phyloP scores from a whole-genome alignment of 768 basidiomycete species.

The Boletales sp. region DNA sequence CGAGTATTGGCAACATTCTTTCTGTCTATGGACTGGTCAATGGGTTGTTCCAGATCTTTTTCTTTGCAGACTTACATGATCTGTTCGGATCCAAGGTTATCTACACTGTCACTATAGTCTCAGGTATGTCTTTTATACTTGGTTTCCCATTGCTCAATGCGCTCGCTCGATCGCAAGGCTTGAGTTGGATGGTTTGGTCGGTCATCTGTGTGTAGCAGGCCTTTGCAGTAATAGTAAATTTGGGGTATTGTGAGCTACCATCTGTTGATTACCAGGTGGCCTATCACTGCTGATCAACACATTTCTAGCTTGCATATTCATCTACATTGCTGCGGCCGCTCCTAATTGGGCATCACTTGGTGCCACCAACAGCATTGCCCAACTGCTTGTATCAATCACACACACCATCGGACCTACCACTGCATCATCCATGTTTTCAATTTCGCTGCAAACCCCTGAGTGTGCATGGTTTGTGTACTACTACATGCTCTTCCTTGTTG shows the following conservation, averaged over 20 bases:
- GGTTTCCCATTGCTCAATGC: constrained; percentile 60
- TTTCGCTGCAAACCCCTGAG: constrained; percentile 47
- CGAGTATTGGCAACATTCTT: constrained; percentile 62
- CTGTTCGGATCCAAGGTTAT: constrained; percentile 61
- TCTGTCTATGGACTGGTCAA: constrained; percentile 59
- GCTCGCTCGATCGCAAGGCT: constrained; percentile 49
- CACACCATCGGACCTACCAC: constrained; percentile 52
- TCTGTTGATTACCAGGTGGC: neutral
- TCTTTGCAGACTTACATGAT: constrained; percentile 60
- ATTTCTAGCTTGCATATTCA: constrained; percentile 59
- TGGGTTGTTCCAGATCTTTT: constrained; percentile 62
- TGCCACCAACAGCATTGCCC: constrained; percentile 64
- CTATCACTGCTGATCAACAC: constrained; percentile 1
- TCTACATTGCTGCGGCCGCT: constrained; percentile 62
- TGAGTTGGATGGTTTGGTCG: constrained; percentile 45
- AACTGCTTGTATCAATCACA: constrained; percentile 38
- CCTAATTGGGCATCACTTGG: constrained; percentile 67
- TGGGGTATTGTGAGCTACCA: constrained; percentile 52
- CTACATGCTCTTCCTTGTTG: constrained; percentile 18
- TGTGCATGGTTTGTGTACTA: constrained; percentile 30
- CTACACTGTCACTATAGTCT: constrained; percentile 49
- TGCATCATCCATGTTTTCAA: constrained; percentile 62
- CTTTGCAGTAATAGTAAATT: constrained; percentile 44
- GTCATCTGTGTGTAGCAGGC: constrained; percentile 47
- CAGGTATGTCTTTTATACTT: constrained; percentile 50